Evolutionary conservation across 768 basidiomycete species (phyloP), one percentile per base, ranked within the genome.

Genomic region (Naematelia encephala): DNA sequence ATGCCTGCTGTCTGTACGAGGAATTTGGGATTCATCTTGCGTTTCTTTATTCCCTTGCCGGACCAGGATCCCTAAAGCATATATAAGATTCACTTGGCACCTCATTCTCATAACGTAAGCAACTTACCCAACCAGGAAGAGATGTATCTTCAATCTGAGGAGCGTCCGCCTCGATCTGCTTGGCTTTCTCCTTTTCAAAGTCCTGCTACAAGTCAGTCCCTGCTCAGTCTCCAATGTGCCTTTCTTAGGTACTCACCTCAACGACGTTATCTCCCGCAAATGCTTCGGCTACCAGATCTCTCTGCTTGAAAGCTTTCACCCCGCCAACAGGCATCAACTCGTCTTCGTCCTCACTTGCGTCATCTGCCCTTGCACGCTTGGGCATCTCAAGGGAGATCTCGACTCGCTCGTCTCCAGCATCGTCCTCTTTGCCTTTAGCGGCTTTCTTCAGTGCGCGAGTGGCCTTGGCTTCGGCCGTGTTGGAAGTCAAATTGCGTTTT

Each of bases 191-290:
- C 59, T 86, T 87, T 64, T 85, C 87, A 70, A 99, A 99, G 55
- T 88, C 87, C 90, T 93, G 68, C 52, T 54, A 47, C 34, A 21
- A n/a, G n/a, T 21, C 12, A 14, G 42, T 51, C 27, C 21, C 50
- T n/a, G 21, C n/a, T 3, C n/a, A 39, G 52, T 3, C 23, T 10
- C 21, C 26, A 27, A 21, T 47, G 5, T 14, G 49, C 23, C n/a
- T 21, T 19, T 26, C 26, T 2, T n/a, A 5, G 27, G 26, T 21
- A 71, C 85, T 29, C 68, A 91, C 91, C 78, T 88, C 86, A 4
- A 96, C 86, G 28, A 98, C 94, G 64, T 98, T 90, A 76, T 99
- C 96, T 1, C 91, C 93, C 1, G 93, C 94, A 79, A 99, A 99
- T 0, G 96, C 96, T 55, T 86, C 85, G 1, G 92, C 89, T 12